A percentile compares a stretch with the other conserved stretches of the same genome.
Evolutionary conservation across 495 filamentous ascomycete genomes (phyloP).

Genomic region (Amniculicola lignicola): DNA sequence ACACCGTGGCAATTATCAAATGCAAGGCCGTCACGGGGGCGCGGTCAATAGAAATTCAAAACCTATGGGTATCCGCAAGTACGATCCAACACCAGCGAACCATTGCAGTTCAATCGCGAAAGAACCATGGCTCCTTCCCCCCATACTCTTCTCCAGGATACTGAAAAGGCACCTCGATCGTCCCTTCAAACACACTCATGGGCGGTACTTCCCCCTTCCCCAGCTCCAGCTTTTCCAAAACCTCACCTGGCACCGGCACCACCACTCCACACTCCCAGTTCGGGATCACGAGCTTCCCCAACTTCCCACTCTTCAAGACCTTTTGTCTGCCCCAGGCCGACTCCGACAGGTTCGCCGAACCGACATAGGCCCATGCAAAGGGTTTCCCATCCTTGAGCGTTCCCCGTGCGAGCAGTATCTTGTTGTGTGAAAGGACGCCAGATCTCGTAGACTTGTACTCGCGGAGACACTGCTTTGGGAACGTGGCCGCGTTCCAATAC

Average conservation of each 20-base stretch:
- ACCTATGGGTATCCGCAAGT: too few relatives aligned
- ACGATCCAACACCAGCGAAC: too few relatives aligned
- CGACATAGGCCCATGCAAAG: slow-evolving; percentile 77
- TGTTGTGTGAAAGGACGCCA: slow-evolving; percentile 84
- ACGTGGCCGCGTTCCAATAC: slow-evolving; percentile 63
- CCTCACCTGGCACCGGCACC: slow-evolving; percentile 47
- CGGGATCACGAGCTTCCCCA: slow-evolving; percentile 71
- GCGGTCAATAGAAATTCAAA: too few relatives aligned
- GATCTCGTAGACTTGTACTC: slow-evolving; percentile 67
- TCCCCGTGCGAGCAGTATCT: slow-evolving; percentile 68
- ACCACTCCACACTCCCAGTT: slow-evolving; percentile 98
- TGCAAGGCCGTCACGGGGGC: too few relatives aligned
- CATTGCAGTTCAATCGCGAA: slow-evolving; percentile 15
- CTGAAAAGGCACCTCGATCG: slow-evolving; percentile 70
- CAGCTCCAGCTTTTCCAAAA: slow-evolving; percentile 8
- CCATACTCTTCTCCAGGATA: slow-evolving; percentile 55
- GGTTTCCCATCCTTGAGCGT: slow-evolving; percentile 10
- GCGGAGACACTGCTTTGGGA: slow-evolving; percentile 66
- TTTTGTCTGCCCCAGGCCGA: slow-evolving; percentile 84
- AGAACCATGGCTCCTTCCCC: slow-evolving; percentile 58
- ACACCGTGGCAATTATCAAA: too few relatives aligned
- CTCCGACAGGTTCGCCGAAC: slow-evolving; percentile 87
- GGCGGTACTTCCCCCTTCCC: slow-evolving; percentile 24
- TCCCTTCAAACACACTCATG: slow-evolving; percentile 54
- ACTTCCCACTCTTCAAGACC: slow-evolving; percentile 56